These are phyloP conservation scores for Fomitopsis pulvina DNA, from an alignment of 768 basidiomycete genomes.

Conservation along the genomic window DNA sequence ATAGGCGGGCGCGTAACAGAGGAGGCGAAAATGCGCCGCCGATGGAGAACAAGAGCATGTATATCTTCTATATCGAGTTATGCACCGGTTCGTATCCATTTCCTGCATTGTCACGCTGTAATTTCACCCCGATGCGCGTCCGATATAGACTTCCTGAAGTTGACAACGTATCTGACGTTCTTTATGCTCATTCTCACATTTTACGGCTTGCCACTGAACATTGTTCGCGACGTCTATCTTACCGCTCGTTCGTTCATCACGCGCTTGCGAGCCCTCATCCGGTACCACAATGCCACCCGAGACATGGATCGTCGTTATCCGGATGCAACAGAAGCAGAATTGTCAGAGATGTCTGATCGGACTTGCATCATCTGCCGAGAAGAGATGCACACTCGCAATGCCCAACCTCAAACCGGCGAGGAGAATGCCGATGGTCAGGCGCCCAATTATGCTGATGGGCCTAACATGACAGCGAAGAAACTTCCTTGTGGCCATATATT, in stretches of 20 bases:
- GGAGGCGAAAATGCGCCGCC: slow-evolving; percentile 83
- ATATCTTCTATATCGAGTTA: slow-evolving; percentile 90
- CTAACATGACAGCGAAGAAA: slow-evolving; percentile 95
- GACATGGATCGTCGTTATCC: slow-evolving; percentile 98
- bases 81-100: slow-evolving; percentile 59
- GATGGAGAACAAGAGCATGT: slow-evolving; percentile 99
- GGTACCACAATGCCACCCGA: slow-evolving; percentile 89
- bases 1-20: slow-evolving; percentile 66
- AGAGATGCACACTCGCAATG: slow-evolving; percentile 61
- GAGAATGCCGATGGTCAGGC: slow-evolving; percentile 18
- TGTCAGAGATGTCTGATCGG: slow-evolving; percentile 73
- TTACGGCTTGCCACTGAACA: slow-evolving; percentile 94
- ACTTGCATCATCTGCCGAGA: slow-evolving; percentile 99
- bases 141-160: slow-evolving; percentile 82
- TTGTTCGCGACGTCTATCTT: slow-evolving; percentile 94
- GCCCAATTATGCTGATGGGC: slow-evolving; percentile 46
- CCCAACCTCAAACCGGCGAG: slow-evolving; percentile 11
- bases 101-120: neutral
- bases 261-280: slow-evolving; percentile 79
- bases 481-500: slow-evolving; percentile 96
- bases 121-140: slow-evolving; percentile 7
- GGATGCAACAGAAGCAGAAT: slow-evolving; percentile 82
- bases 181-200: slow-evolving; percentile 91
- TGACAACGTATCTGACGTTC: slow-evolving; percentile 88
- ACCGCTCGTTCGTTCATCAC: slow-evolving; percentile 90